These are phyloP conservation scores for Populus hybrid DNA, from an alignment of 441 rosid species.

Conservation along the genomic window DNA sequence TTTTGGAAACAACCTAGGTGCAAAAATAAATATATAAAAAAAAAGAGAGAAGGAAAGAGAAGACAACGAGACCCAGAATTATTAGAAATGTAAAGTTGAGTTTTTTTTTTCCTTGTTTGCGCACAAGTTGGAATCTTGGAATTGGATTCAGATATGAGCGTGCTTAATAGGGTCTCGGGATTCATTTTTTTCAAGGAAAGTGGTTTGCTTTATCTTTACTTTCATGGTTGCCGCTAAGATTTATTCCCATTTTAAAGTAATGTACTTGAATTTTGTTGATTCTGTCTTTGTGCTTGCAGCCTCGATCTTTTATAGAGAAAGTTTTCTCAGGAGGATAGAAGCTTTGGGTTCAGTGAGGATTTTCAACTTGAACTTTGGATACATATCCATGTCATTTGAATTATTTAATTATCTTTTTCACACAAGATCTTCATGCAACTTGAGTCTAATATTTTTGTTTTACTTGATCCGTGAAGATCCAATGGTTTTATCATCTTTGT, in stretches of 20 bases:
- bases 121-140: not conserved
- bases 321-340: not conserved
- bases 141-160: not conserved
- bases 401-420: not conserved
- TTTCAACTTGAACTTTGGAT: not conserved
- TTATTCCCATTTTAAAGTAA: not conserved
- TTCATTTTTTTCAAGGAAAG: not conserved
- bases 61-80: not conserved
- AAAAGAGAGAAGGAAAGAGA: not conserved
- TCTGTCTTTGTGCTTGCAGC: not conserved
- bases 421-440: not conserved
- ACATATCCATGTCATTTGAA: not conserved
- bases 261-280: not conserved
- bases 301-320: not conserved
- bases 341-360: not conserved
- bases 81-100: not conserved
- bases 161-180: not conserved
- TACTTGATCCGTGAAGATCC: constrained; percentile 14
- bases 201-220: not conserved
- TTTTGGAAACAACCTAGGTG: not conserved
- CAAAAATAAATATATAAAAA: no score
- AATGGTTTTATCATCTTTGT: not conserved
- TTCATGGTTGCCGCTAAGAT: not conserved
- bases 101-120: not conserved
- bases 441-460: not conserved